Conservation (phyloP, 1,284 basidiomycete species). For the Trichosporon sp. region DNA sequence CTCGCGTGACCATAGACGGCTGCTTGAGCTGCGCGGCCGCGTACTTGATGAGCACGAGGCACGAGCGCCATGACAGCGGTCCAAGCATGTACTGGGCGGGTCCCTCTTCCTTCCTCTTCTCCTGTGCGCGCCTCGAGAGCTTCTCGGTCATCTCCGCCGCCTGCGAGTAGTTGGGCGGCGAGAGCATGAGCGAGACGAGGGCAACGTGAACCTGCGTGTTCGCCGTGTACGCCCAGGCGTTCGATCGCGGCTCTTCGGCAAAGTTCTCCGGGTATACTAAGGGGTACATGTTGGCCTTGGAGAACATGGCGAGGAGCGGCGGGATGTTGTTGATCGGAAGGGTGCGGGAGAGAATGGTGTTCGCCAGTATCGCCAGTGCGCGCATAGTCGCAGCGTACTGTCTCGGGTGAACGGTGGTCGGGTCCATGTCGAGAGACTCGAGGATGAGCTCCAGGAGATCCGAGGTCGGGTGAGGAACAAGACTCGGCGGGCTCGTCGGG, state of each 20-base stretch:
- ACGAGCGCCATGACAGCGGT: slow-evolving; percentile 44
- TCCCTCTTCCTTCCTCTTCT: slow-evolving; percentile 21
- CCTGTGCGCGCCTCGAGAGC: not conserved
- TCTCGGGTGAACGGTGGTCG: slow-evolving; percentile 28
- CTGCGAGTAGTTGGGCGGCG: slow-evolving; percentile 48
- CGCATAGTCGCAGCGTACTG: slow-evolving; percentile 48
- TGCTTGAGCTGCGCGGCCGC: slow-evolving; percentile 37
- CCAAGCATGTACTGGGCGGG: slow-evolving; percentile 42
- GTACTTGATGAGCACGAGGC: slow-evolving; percentile 47
- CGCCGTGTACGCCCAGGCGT: slow-evolving; percentile 51
- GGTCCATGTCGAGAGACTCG: slow-evolving; percentile 39
- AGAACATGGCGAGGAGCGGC: slow-evolving; percentile 43
- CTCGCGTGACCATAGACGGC: slow-evolving; percentile 34
- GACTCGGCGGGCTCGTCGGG: slow-evolving; percentile 51
- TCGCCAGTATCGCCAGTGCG: slow-evolving; percentile 54
- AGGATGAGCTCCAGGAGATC: slow-evolving; percentile 44
- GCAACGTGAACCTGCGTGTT: slow-evolving; percentile 55
- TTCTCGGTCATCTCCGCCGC: slow-evolving; percentile 25
- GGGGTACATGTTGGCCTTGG: slow-evolving; percentile 40
- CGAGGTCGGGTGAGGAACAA: slow-evolving; percentile 47
- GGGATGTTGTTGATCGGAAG: slow-evolving; percentile 49
- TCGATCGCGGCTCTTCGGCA: slow-evolving; percentile 31
- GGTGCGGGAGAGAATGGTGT: slow-evolving; percentile 54
- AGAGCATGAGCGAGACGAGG: slow-evolving; percentile 51
- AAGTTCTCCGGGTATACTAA: slow-evolving; percentile 48